phyloP scores from a whole-genome alignment of 129 eudicot species.

The Smallanthus sonchifolius region DNA sequence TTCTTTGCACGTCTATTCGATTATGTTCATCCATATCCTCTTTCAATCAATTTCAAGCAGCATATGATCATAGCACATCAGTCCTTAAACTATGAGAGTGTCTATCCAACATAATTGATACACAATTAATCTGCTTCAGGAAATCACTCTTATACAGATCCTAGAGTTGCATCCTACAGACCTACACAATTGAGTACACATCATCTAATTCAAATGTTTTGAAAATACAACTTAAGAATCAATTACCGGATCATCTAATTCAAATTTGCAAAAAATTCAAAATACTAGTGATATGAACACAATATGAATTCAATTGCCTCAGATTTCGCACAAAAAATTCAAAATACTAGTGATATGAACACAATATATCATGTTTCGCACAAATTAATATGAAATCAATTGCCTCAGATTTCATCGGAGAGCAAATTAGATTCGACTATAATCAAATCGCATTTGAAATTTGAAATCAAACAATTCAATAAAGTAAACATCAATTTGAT shows the following conservation, averaged over 20 bases:
- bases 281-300: neutral
- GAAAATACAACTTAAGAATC: neutral
- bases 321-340: neutral
- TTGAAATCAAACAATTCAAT: neutral
- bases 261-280: neutral
- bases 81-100: neutral
- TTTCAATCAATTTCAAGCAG: conserved; percentile 11
- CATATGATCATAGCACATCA: conserved; percentile 21
- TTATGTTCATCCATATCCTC: conserved; percentile 52
- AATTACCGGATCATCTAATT: neutral
- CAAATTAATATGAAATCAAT: neutral
- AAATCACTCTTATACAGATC: neutral
- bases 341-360: neutral
- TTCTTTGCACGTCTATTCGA: conserved; percentile 38
- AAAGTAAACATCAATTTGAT: neutral
- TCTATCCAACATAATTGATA: neutral
- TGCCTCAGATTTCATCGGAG: neutral
- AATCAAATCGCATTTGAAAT: neutral
- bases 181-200: conserved; percentile 8
- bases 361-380: neutral
- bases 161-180: neutral
- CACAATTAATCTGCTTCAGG: neutral
- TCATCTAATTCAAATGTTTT: neutral
- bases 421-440: neutral
- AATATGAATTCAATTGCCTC: neutral